Conservation (phyloP, 1,139 yeast genomes). For the Yamadazyma kanchanaburiensis region DNA sequence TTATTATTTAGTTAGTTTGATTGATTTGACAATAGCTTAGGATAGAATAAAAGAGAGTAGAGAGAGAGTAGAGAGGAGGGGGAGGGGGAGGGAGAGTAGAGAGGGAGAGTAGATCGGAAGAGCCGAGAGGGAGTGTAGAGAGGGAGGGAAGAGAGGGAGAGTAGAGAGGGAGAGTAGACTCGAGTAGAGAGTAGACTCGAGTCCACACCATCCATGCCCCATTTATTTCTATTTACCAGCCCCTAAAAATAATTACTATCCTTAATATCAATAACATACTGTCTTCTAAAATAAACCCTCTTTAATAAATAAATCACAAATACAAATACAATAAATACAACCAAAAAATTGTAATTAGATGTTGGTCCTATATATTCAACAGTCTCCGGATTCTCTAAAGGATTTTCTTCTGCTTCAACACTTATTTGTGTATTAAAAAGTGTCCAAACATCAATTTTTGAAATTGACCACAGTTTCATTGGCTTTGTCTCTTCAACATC, state of each 20-base stretch:
- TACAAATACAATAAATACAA: constrained; percentile 15
- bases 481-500: constrained; percentile 21
- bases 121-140: no score
- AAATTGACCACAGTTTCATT: constrained; percentile 26
- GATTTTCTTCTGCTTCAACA: constrained; percentile 5
- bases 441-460: constrained; percentile 19
- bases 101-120: no score
- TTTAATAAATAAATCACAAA: constrained; percentile 14
- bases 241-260: constrained; percentile 20
- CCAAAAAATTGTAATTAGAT: constrained; percentile 14
- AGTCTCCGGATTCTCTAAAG: constrained; percentile 1
- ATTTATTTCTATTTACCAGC: not conserved
- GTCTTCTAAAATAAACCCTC: constrained; percentile 19
- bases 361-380: constrained; percentile 10
- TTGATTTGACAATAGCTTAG: no score
- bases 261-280: constrained; percentile 26
- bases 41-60: constrained; percentile 1
- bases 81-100: not conserved
- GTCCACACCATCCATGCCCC: not conserved
- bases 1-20: constrained; percentile 45
- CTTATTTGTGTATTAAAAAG: constrained; percentile 10
- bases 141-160: no score
- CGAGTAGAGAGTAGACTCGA: no score
- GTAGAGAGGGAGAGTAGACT: no score
- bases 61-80: not conserved